A percentile compares a stretch with the other conserved stretches of the same genome.
Conservation (phyloP, 108 stramenopile species). For the Asterionellopsis glacialis region DNA sequence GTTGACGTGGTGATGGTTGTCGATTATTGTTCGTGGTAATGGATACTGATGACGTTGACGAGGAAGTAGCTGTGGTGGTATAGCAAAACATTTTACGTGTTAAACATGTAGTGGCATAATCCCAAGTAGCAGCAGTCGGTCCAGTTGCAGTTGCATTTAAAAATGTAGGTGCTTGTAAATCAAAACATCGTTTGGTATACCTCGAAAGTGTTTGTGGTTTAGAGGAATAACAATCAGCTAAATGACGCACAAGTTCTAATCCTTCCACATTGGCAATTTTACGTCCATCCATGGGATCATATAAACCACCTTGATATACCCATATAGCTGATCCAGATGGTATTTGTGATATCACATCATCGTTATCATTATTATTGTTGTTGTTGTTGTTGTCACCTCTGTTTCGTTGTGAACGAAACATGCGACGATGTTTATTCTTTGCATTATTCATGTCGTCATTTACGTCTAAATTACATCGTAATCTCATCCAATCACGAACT, state of each 20-base stretch:
- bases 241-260: constrained; percentile 47
- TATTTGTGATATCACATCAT: too few relatives aligned
- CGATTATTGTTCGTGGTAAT: too few relatives aligned
- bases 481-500: too few relatives aligned
- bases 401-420: too few relatives aligned
- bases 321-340: constrained; percentile 19
- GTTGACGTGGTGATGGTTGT: constrained; percentile 3
- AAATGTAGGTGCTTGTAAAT: constrained; percentile 10
- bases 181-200: not conserved
- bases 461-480: too few relatives aligned
- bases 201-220: constrained; percentile 11
- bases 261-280: constrained; percentile 66
- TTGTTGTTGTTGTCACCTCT: too few relatives aligned
- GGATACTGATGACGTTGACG: too few relatives aligned
- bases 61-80: too few relatives aligned
- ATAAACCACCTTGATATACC: constrained; percentile 27
- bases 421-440: too few relatives aligned
- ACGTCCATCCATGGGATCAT: constrained; percentile 66
- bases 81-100: constrained; percentile 74
- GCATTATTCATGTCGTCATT: too few relatives aligned
- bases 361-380: too few relatives aligned
- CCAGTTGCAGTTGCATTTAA: too few relatives aligned
- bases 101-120: constrained; percentile 48
- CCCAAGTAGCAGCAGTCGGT: constrained; percentile 17
- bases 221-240: constrained; percentile 12